These are phyloP conservation scores for Lachancea meyersii DNA, from an alignment of 805 yeast genomes.

Conservation along the genomic window DNA sequence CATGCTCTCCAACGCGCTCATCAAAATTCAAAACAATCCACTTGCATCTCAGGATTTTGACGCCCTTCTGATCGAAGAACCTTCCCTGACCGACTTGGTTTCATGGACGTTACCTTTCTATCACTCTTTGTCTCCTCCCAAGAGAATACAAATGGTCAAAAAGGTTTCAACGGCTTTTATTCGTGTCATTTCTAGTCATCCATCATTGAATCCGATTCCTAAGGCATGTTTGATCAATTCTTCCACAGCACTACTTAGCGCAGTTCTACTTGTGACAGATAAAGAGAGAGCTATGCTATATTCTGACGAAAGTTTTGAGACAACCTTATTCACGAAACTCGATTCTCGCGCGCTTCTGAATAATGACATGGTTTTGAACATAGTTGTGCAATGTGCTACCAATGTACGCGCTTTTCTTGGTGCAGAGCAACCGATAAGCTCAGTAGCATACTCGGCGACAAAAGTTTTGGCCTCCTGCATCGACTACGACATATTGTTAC, in stretches of 20 bases:
- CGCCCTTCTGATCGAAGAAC: conserved; percentile 22
- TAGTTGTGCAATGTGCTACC: conserved; percentile 30
- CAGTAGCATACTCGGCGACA: conserved; percentile 33
- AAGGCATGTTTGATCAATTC: conserved; percentile 34
- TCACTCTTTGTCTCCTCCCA: conserved; percentile 41
- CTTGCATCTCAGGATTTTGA: conserved; percentile 28
- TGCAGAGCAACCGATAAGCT: conserved; percentile 25
- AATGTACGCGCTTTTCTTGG: conserved; percentile 30
- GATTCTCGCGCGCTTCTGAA: conserved; percentile 45
- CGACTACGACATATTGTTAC: conserved; percentile 41
- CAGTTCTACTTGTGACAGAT: conserved; percentile 27
- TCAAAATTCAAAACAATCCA: conserved; percentile 22
- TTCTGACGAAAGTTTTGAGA: conserved; percentile 29
- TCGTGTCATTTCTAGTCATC: conserved; percentile 32
- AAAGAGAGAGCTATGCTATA: conserved; percentile 27
- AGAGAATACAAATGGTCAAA: conserved; percentile 47
- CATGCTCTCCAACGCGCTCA: conserved; percentile 37
- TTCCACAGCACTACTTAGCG: conserved; percentile 32
- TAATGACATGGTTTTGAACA: conserved; percentile 32
- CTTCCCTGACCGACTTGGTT: conserved; percentile 40
- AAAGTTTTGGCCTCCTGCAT: conserved; percentile 38
- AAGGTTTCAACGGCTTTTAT: conserved; percentile 46
- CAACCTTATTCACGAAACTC: conserved; percentile 39
- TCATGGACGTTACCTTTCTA: conserved; percentile 50
- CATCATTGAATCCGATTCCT: conserved; percentile 22